Evolutionary conservation across 208 protist genomes (phyloP).

Genomic region (Wallacemonas collosoma): DNA sequence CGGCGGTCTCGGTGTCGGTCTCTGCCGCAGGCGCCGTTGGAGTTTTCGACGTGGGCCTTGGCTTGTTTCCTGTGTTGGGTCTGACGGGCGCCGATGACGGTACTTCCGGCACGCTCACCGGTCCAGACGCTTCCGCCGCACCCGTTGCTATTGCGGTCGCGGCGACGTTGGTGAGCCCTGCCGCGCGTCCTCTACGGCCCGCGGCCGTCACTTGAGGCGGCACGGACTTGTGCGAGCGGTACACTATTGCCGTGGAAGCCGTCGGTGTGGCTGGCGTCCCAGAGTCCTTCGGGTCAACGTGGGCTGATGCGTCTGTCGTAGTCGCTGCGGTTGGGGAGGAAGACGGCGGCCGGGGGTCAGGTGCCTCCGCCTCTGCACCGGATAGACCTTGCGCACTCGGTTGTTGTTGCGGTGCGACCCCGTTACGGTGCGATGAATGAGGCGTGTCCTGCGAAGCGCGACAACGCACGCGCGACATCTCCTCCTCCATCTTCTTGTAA

Average conservation of each 20-base stretch:
- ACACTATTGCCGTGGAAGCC: not conserved
- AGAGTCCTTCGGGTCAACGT: no score
- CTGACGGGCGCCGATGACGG: no score
- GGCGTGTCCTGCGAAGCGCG: constrained; percentile 3
- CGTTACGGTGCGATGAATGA: not conserved
- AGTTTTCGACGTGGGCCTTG: not conserved
- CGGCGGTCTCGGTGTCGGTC: constrained; percentile 9
- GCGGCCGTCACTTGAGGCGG: not conserved
- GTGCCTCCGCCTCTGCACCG: no score
- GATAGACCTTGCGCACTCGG: no score
- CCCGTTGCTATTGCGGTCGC: no score
- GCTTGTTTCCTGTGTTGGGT: not conserved
- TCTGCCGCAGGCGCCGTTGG: constrained; percentile 16
- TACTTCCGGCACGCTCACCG: no score
- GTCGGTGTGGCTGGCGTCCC: no score
- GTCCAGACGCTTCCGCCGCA: no score
- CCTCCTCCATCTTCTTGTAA: constrained; percentile 32
- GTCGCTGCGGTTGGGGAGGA: no score
- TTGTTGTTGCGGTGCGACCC: no score
- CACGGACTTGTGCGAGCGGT: not conserved
- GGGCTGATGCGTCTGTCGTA: no score
- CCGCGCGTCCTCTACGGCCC: not conserved
- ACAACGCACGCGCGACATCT: constrained; percentile 23
- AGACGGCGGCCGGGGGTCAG: no score
- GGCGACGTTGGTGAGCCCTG: not conserved